Evolutionary conservation across 2,329 filamentous ascomycete species (phyloP), one percentile per base, ranked within the genome.

Genomic region (Thielaviopsis populi): DNA sequence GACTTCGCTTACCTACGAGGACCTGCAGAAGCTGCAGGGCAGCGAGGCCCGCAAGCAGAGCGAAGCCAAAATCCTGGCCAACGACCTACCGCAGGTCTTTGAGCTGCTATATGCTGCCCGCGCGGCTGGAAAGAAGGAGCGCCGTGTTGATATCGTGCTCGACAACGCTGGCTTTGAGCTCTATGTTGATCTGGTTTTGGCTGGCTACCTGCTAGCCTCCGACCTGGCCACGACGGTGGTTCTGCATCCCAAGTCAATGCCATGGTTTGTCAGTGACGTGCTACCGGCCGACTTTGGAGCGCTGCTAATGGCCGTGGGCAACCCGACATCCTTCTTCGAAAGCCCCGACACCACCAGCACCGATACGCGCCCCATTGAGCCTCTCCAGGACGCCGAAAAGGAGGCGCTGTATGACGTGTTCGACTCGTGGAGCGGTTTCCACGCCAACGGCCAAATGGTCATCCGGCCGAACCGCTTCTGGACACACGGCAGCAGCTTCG

Each of bases 181-280:
- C 13, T 99, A 91, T 71, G 94, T 97, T 68, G 94, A 99, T 71
- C 80, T 99, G 10, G 85, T 97, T 65, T 81, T 99, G 1, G 91
- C 90, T 0, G 92, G 91, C 0, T 99, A 95, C 72, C 80, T 99
- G 15, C 80, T 99, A 6, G 85, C 89, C 0, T 80, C 90, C 0
- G 89, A 87, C 0, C 83, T 99, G 5, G 94, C 94, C 0, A 96
- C 91, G 0, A 84, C 84, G 27, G 80, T 99, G 15, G 85, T 97
- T 22, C 81, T 99, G 10, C 91, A 96, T 71, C 91, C 94, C 61
- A 99, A 99, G 76, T 86, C 85, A 24, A 91, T 99, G 65, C 94
- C 94, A 0, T 99, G 94, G 94, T 99, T 97, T 72, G 94, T 99
- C 59, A 96, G 91, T 0, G 94, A 99, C 70, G 94, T 97, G 2